Base-by-base conservation (phyloP, 2,329 filamentous ascomycete genomes). In the Fusarium sp. region DNA sequence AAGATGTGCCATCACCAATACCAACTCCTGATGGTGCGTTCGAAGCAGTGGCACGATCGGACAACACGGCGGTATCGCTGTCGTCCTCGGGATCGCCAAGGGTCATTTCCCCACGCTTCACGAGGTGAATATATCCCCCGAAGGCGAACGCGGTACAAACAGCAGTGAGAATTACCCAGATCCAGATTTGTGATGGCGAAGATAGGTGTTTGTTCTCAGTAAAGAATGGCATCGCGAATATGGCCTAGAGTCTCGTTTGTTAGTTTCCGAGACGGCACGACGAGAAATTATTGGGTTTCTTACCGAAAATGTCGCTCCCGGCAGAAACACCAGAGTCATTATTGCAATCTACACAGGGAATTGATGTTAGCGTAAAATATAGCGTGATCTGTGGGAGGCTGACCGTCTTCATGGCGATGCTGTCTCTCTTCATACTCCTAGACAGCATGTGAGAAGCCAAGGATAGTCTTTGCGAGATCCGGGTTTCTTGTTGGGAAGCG, bases 211-310 rank as follows among this genome's bases (percentile, higher is more conserved):
- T 22, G 12, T 20, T 42, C 17, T 42, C 24, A 1, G 35, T 58
- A 7, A 59, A 59, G 36, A 42, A 70, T n/a, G 55, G 55, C 55
- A 58, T 58, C 2, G 55, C 20, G 11, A 58, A 58, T 3, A 58
- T 1, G 33, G 55, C 55, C 55, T 58, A 36, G 4, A 12, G 22
- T 6, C 22, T 9, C 6, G 1, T 16, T 58, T 1, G 1, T 38
- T 38, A n/a, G 55, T 29, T 20, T 9, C 6, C 27, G 4, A 46
- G n/a, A n/a, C 2, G 20, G 7, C 40, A 24, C 12, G 4, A 14
- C 20, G 12, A 46, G 42, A 4, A 3, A 44, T 8, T 11, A 22
- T 7, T 17, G 20, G 31, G 4, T 24, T 17, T 17, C 33, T 29
- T 38, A 58, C 55, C 5, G 55, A 14, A 4, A 58, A 58, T 14